phyloP scores from a whole-genome alignment of 2,329 filamentous ascomycete genomes.

The Penicillium polonicum region DNA sequence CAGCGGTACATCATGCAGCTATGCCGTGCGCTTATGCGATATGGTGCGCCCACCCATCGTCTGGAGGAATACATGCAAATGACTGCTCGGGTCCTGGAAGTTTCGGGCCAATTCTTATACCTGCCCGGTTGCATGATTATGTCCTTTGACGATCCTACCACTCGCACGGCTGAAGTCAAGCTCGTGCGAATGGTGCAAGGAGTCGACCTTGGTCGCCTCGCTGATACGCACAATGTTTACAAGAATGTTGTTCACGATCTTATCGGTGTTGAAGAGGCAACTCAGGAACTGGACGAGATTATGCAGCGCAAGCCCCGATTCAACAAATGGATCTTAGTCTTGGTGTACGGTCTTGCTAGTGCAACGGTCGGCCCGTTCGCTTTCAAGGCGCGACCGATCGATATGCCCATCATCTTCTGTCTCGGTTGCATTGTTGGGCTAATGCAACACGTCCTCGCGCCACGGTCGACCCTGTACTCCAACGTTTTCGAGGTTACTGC shows the following conservation, averaged over 20 bases:
- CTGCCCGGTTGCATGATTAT: slow-evolving; percentile 94
- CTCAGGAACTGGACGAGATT: slow-evolving; percentile 53
- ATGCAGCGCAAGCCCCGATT: slow-evolving; percentile 58
- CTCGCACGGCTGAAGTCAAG: slow-evolving; percentile 51
- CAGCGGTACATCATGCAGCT: slow-evolving; percentile 84
- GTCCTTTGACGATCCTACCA: slow-evolving; percentile 66
- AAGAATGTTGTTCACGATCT: slow-evolving; percentile 52
- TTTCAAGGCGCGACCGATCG: slow-evolving; percentile 74
- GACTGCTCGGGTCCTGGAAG: slow-evolving; percentile 82
- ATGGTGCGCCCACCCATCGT: slow-evolving; percentile 87
- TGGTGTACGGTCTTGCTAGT: slow-evolving; percentile 74
- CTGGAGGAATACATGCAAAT: slow-evolving; percentile 90
- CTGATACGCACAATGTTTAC: slow-evolving; percentile 49
- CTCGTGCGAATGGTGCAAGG: slow-evolving; percentile 46
- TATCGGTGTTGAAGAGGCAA: slow-evolving; percentile 50
- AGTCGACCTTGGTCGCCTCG: slow-evolving; percentile 47
- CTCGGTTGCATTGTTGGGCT: slow-evolving; percentile 73
- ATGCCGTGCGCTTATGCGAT: slow-evolving; percentile 85
- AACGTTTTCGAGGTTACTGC: slow-evolving; percentile 68
- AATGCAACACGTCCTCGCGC: slow-evolving; percentile 73
- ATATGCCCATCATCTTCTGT: slow-evolving; percentile 74
- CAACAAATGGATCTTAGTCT: slow-evolving; percentile 55
- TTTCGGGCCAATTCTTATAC: slow-evolving; percentile 88
- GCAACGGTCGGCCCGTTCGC: slow-evolving; percentile 77
- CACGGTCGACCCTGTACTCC: slow-evolving; percentile 66